Conservation (phyloP, 108 stramenopile species). For the Aureococcus anophagefferens region DNA sequence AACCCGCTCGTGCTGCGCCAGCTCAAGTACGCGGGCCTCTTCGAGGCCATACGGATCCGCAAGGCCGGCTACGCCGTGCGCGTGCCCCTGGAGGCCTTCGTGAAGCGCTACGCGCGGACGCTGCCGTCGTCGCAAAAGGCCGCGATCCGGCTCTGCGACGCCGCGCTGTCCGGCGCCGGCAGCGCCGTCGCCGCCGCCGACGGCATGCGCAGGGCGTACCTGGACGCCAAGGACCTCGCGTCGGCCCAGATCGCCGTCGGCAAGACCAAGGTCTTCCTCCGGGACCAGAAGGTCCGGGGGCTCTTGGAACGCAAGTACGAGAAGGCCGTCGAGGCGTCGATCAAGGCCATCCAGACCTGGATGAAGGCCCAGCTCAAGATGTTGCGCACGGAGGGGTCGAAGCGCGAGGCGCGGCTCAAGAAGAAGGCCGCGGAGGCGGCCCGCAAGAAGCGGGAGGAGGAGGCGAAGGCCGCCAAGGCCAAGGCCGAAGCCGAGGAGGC, state of each 20-base stretch:
- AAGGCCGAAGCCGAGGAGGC: constrained; percentile 1
- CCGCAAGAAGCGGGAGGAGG: background rate
- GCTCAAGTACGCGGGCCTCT: constrained; percentile 39
- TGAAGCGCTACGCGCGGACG: constrained; percentile 28
- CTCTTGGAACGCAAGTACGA: background rate
- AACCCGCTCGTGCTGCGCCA: constrained; percentile 35
- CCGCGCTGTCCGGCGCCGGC: background rate
- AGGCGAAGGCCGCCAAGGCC: too few relatives aligned
- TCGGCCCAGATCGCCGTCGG: constrained; percentile 4
- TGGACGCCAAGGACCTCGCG: constrained; percentile 1
- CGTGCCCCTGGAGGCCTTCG: constrained; percentile 26
- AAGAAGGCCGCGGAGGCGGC: background rate
- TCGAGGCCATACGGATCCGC: constrained; percentile 37
- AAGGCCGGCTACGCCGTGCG: constrained; percentile 37
- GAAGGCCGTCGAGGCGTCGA: background rate
- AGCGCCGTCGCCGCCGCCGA: background rate
- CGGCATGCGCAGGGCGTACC: background rate
- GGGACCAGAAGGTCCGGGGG: background rate
- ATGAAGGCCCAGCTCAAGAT: background rate
- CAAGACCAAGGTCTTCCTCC: constrained; percentile 5
- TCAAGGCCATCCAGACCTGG: constrained; percentile 6
- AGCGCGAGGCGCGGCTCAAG: background rate
- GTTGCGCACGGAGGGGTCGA: background rate
- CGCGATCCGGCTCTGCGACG: too few relatives aligned
- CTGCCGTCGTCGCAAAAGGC: too few relatives aligned